Conservation (phyloP, 2,329 filamentous ascomycete species). For the Phyllosticta citriasiana region DNA sequence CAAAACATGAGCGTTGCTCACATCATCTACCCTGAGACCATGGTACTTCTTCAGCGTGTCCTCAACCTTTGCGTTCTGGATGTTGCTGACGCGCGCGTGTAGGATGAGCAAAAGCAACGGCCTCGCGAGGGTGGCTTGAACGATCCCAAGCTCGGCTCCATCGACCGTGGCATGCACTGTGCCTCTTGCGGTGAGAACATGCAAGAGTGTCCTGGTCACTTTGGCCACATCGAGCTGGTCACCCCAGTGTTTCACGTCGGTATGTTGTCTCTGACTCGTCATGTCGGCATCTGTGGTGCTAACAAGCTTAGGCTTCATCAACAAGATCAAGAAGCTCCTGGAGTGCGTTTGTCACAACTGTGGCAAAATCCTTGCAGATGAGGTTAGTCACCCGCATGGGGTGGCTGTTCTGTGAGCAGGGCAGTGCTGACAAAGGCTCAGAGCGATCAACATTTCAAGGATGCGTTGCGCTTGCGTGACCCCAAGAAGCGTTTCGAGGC, state of each 20-base stretch:
- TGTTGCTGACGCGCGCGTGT: slow-evolving; percentile 17
- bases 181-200: slow-evolving; percentile 94
- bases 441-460: slow-evolving; percentile 41
- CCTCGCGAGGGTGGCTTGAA: slow-evolving; percentile 89
- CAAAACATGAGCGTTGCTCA: slow-evolving; percentile 97
- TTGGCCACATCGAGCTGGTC: slow-evolving; percentile 95
- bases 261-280: slow-evolving; percentile 24
- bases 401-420: slow-evolving; percentile 37
- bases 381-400: slow-evolving; percentile 62
- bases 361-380: slow-evolving; percentile 93
- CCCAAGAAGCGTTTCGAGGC: slow-evolving; percentile 89
- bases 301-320: slow-evolving; percentile 80
- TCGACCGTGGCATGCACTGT: slow-evolving; percentile 92
- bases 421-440: neutral
- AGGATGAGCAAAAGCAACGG: slow-evolving; percentile 81
- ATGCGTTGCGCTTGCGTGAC: slow-evolving; percentile 76
- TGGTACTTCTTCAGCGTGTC: slow-evolving; percentile 41
- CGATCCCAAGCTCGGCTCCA: slow-evolving; percentile 90
- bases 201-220: slow-evolving; percentile 93
- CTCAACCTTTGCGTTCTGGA: slow-evolving; percentile 10
- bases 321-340: slow-evolving; percentile 97
- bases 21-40: slow-evolving; percentile 97
- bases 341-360: slow-evolving; percentile 99
- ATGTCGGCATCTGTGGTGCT: neutral
- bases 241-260: slow-evolving; percentile 87